Evolutionary conservation across 768 basidiomycete species (phyloP), one percentile per base, ranked within the genome.

Genomic region (Panaeolus cyanescens): DNA sequence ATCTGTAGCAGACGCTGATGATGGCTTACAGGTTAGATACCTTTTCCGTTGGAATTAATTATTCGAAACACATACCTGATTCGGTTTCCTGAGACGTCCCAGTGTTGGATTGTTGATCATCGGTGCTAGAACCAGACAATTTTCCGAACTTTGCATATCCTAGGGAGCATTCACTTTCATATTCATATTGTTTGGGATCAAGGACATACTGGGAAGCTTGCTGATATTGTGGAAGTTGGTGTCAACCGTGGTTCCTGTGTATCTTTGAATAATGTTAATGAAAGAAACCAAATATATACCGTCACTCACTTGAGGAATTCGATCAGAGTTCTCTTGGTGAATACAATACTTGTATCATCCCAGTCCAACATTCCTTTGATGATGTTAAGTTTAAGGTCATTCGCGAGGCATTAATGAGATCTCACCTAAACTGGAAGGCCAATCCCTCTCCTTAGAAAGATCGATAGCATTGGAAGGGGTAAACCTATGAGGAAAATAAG

Each of bases 81-180:
- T 37, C 55, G 59, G 45, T 32, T 33, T 57, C 56, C 19, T 42
- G 17, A 17, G 59, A 42, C 17, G 45, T n/a, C n/a, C n/a, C 59
- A n/a, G 59, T 67, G 8, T 63, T 60, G 45, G 45, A 13, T 50
- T 28, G 19, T 8, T n/a, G n/a, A n/a, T 67, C 60, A 19, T 61
- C 68, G 19, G 42, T 60, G 17, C 64, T 61, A 3, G 64, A 54
- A 32, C 68, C 69, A 22, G 77, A 66, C n/a, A 84, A 59, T 65
- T 82, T 90, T 53, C 90, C 90, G 68, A 92, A 91, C 62, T 80
- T 81, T 7, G 86, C 90, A 67, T 91, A 91, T 57, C 85, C 90
- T 92, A 66, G 2, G 31, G n/a, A 34, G 42, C 61, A 20, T 32
- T 56, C 45, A 31, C 32, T 33, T 20, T 50, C 45, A 32, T 56